Conservation (phyloP, 148 eudicot genomes). For the Vaccinium macrocarpon region DNA sequence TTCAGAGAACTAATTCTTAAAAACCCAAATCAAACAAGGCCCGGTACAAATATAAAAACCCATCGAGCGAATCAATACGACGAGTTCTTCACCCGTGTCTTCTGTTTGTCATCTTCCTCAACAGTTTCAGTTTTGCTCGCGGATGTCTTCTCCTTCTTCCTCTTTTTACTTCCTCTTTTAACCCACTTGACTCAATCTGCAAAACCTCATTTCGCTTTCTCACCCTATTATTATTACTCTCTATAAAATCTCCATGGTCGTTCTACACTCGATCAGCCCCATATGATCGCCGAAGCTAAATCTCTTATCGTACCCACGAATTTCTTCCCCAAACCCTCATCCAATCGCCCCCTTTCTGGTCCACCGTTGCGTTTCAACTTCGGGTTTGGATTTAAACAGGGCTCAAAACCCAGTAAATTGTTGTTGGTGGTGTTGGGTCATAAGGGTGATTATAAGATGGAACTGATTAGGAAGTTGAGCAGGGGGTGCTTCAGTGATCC, state of each 20-base stretch:
- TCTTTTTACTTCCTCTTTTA: background rate
- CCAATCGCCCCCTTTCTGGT: slow-evolving; percentile 13
- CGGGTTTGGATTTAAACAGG: slow-evolving; percentile 19
- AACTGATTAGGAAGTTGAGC: slow-evolving; percentile 40
- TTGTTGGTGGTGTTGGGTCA: slow-evolving; percentile 15
- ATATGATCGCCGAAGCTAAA: slow-evolving; percentile 35
- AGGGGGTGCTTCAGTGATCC: slow-evolving; percentile 46
- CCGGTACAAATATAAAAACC: no score
- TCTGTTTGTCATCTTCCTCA: background rate
- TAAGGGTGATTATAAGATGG: slow-evolving; percentile 27
- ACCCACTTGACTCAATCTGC: background rate
- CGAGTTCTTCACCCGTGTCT: background rate
- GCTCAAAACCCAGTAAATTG: slow-evolving; percentile 13
- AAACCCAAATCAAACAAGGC: no score
- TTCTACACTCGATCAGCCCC: slow-evolving; percentile 3
- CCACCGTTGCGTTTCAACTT: slow-evolving; percentile 12
- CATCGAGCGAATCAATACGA: no score
- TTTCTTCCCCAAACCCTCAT: slow-evolving; percentile 19
- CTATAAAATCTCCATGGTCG: background rate
- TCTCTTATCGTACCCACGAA: slow-evolving; percentile 19
- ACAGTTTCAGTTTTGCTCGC: background rate
- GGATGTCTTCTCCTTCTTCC: background rate
- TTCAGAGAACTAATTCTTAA: no score
- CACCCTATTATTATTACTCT: background rate
- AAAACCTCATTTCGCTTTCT: background rate